Conservation (phyloP, 164 flowering plant species). For the Macadamia tetraphylla region DNA sequence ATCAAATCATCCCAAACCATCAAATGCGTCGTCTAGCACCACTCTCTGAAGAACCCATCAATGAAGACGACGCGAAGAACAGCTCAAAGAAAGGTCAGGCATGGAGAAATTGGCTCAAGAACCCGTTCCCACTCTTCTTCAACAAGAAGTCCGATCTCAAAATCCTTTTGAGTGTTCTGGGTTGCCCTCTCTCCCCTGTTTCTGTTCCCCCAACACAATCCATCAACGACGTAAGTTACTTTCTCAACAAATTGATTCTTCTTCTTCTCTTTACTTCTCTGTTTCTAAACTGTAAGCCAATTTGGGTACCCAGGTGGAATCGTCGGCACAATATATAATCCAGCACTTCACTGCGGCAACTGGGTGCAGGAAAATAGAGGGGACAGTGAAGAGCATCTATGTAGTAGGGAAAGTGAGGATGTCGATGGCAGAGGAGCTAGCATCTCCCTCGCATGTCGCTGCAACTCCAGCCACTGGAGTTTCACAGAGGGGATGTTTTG, state of each 20-base stretch:
- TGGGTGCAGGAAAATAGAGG: slow-evolving; percentile 56
- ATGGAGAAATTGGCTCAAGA: slow-evolving; percentile 62
- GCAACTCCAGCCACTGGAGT: slow-evolving; percentile 15
- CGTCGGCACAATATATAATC: slow-evolving; percentile 62
- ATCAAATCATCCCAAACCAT: background rate
- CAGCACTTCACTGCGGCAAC: slow-evolving; percentile 75
- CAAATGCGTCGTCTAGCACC: slow-evolving; percentile 60
- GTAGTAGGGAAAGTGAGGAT: slow-evolving; percentile 67
- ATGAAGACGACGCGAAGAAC: slow-evolving; percentile 31
- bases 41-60: slow-evolving; percentile 60
- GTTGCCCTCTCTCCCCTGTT: slow-evolving; percentile 77
- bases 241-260: background rate
- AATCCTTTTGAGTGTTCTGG: slow-evolving; percentile 64
- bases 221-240: slow-evolving; percentile 24
- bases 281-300: background rate
- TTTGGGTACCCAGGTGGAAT: slow-evolving; percentile 38
- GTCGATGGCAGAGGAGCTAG: slow-evolving; percentile 54
- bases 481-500: slow-evolving; percentile 63
- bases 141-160: slow-evolving; percentile 61
- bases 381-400: slow-evolving; percentile 52
- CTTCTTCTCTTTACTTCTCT: background rate
- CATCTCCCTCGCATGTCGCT: slow-evolving; percentile 9
- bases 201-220: slow-evolving; percentile 26
- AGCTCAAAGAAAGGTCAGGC: slow-evolving; percentile 27
- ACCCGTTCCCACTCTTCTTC: slow-evolving; percentile 44